Base-by-base conservation (phyloP, 257 asterid species). In the Pogostemon cablin region DNA sequence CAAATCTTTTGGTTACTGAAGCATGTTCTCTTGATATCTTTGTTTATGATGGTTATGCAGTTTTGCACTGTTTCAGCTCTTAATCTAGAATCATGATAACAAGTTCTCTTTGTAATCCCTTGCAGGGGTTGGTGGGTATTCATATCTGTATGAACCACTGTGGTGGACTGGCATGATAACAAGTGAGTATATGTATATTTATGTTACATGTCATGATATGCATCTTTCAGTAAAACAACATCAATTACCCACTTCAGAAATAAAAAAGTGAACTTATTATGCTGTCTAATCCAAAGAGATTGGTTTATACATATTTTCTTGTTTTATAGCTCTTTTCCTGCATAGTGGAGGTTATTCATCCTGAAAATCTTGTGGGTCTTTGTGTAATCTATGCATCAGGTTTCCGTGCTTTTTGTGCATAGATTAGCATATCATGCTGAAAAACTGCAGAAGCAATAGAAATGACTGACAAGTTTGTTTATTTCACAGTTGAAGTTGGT, bases 81-180 rank as follows among this genome's bases (percentile, higher is more conserved):
- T 17, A 8, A 48, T 50, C 52, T 69, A 40, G 66, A 67, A 46
- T 53, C 65, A 44, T 47, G 56, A 44, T 65, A 11, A 17, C 8
- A 41, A 41, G 53, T 8, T 62, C 64, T 32, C 41, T 12, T 63
- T 61, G 25, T 50, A 42, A n/a, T 42, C 50, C 35, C 62, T 40
- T 56, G 48, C 88, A 91, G 96, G 96, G 37, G 82, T 75, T 64
- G 98, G 98, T 79, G 98, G 98, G 9, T 91, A 87, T 77, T 86
- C 96, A 17, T 89, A 91, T 78, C 76, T 91, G 44, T 77, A 79
- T 32, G 98, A 91, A 80, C 96, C 96, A 42, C 82, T 87, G n/a
- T 91, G 98, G 98, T 91, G 98, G 96, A 80, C 84, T 32, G 98
- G 98, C 77, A 83, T 89, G 96, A 86, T 89, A 46, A 78, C 95